Percentiles rank a stretch among this genome's conserved stretches.
phyloP scores from a whole-genome alignment of 768 basidiomycete species.

The Suillus discolor region DNA sequence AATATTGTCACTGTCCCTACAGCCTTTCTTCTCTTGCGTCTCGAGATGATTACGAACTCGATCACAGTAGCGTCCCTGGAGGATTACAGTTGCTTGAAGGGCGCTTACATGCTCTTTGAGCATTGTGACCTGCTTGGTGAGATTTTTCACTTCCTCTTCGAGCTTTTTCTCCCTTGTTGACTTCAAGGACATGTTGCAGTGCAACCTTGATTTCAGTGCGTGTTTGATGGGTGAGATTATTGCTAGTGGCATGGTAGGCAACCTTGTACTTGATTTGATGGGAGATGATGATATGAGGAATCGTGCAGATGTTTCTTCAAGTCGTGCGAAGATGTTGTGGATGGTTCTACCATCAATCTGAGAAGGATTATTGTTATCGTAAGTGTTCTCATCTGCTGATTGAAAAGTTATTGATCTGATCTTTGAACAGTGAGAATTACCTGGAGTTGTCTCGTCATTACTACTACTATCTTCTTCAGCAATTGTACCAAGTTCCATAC shows the following conservation, averaged over 20 bases:
- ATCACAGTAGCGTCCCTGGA: too few relatives aligned
- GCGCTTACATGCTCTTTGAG: too few relatives aligned
- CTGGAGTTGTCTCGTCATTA: neutral
- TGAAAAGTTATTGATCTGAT: neutral
- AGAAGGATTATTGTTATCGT: neutral
- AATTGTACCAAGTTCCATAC: neutral
- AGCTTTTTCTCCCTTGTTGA: too few relatives aligned
- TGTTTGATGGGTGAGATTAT: slow-evolving; percentile 2
- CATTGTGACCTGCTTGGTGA: too few relatives aligned
- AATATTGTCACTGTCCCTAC: neutral
- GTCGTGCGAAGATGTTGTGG: neutral
- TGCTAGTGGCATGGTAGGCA: neutral
- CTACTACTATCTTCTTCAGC: neutral
- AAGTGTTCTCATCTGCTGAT: neutral
- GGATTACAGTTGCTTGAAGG: too few relatives aligned
- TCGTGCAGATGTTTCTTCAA: slow-evolving; percentile 12
- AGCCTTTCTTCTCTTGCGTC: too few relatives aligned
- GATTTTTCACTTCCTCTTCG: too few relatives aligned
- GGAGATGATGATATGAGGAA: slow-evolving; percentile 14
- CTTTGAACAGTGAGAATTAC: neutral
- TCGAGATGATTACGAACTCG: too few relatives aligned
- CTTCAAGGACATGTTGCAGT: too few relatives aligned
- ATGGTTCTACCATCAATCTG: neutral
- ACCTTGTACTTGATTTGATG: neutral
- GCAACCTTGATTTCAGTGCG: too few relatives aligned